Percentiles rank a stretch among this genome's conserved stretches.
phyloP scores from a whole-genome alignment of 345 rosid species.

The Corchorus capsularis region DNA sequence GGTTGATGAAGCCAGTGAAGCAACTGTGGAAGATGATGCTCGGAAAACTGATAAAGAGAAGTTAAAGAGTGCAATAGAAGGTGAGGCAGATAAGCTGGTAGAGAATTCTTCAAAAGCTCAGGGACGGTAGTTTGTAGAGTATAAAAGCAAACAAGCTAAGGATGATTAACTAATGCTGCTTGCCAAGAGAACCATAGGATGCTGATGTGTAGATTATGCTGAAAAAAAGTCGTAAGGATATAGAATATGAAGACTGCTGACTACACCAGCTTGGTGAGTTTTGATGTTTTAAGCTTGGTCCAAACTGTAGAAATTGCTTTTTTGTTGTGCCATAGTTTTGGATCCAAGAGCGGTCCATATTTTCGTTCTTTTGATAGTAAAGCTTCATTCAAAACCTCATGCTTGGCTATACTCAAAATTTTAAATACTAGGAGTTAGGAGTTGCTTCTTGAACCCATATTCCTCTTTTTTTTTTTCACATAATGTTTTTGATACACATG shows the following conservation, averaged over 20 bases:
- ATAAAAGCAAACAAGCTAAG: conserved; percentile 9
- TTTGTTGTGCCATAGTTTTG: conserved; percentile 28
- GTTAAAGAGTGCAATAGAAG: background rate
- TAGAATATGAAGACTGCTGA: conserved; percentile 25
- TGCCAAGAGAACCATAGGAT: conserved; percentile 19
- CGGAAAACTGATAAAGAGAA: conserved; percentile 18
- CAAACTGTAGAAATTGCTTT: conserved; percentile 32
- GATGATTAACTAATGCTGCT: conserved; percentile 3
- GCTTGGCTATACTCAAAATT: conserved; percentile 27
- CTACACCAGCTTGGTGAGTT: conserved; percentile 28
- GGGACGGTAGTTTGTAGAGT: conserved; percentile 16
- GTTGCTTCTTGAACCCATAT: conserved; percentile 13
- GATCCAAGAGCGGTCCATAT: conserved; percentile 28
- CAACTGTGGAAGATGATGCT: conserved; percentile 21
- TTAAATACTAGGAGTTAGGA: conserved; percentile 10
- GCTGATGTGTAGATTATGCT: conserved; percentile 23
- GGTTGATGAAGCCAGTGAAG: conserved; percentile 28
- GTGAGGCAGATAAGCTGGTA: conserved; percentile 11
- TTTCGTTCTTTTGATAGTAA: conserved; percentile 16
- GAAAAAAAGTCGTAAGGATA: conserved; percentile 5
- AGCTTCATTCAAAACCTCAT: conserved; percentile 24
- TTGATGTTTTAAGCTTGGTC: conserved; percentile 23
- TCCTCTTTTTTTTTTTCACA: background rate
- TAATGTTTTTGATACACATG: background rate
- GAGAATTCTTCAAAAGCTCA: conserved; percentile 5